These are phyloP conservation scores for Lycium barbarum DNA, from an alignment of 257 asterid genomes.

Conservation along the genomic window DNA sequence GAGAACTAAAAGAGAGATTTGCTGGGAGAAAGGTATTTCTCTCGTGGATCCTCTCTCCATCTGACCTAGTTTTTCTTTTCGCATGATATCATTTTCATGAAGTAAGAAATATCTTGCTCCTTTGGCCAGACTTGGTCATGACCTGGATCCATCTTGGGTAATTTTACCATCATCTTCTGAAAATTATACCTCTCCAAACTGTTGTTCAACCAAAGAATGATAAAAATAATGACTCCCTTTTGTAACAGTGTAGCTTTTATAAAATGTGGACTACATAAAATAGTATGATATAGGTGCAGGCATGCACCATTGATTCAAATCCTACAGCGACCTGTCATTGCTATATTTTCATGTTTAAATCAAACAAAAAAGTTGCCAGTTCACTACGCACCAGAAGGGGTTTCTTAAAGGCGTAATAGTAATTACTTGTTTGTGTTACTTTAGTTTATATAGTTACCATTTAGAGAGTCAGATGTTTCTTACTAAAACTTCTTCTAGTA, in stretches of 20 bases:
- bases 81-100: slow-evolving; percentile 24
- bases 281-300: neutral
- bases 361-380: neutral
- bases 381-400: slow-evolving; percentile 10
- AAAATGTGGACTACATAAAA: neutral
- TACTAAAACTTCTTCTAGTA: neutral
- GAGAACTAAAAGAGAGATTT: slow-evolving; percentile 77
- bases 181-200: slow-evolving; percentile 1
- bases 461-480: neutral
- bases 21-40: slow-evolving; percentile 79
- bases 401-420: neutral
- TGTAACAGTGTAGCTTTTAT: neutral
- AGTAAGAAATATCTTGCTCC: slow-evolving; percentile 7
- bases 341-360: neutral
- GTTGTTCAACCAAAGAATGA: slow-evolving; percentile 1
- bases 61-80: neutral
- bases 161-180: neutral
- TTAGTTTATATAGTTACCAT: neutral
- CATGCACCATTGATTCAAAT: neutral
- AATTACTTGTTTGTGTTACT: slow-evolving; percentile 2
- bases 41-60: slow-evolving; percentile 27
- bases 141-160: slow-evolving; percentile 19
- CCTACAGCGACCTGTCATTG: neutral
- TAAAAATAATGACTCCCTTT: neutral
- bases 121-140: slow-evolving; percentile 12